Base-by-base conservation (phyloP, 2,329 filamentous ascomycete genomes). In the Diaporthe longicolla region DNA sequence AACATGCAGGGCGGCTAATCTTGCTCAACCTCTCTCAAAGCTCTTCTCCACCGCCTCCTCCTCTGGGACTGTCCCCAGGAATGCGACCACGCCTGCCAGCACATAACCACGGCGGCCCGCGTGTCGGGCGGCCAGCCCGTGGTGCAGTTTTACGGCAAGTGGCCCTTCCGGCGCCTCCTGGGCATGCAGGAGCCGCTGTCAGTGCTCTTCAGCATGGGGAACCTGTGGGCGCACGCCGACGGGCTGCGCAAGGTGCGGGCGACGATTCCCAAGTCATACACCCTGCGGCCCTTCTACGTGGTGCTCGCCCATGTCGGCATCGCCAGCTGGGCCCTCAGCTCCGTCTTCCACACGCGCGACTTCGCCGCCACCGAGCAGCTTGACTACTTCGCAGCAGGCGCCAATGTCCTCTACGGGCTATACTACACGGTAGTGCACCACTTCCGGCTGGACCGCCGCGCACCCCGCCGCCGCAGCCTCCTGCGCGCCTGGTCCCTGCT, bases 1-100 rank as follows among this genome's bases (percentile, higher is more conserved):
- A 71, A 68, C 71, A 63, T 74, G 69, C 43, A 26, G 35, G 43
- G 17, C 69, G 26, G 29, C 69, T 54, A 29, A 71, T 45, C 4
- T 32, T n/a, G 4, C 29, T 50, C 24, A 40, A 26, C n/a, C 69
- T 19, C 57, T 76, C 74, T 59, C 59, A 71, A 81, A 98, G 95
- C 97, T 76, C 82, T 98, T 78, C 91, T 94, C 84, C 95, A 93
- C 82, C 94, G 94, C 76, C 88, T 98, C 78, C 92, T 98, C 80
- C 86, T 98, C 82, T 99, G 97, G 97, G 92, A 91, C 82, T 99
- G 97, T 85, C 90, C 93, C 76, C 89, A 93, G 81, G 96, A 99
- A 89, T 99, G 97, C 91, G 95, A 99, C 87, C 97, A 99, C 87
- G 93, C 94, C 75, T 99, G 97, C 87, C 97, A 99, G 83, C 96